A percentile compares a stretch with the other conserved stretches of the same genome.
Conservation (phyloP, 2,329 filamentous ascomycete genomes). For the Aureobasidium sp. region DNA sequence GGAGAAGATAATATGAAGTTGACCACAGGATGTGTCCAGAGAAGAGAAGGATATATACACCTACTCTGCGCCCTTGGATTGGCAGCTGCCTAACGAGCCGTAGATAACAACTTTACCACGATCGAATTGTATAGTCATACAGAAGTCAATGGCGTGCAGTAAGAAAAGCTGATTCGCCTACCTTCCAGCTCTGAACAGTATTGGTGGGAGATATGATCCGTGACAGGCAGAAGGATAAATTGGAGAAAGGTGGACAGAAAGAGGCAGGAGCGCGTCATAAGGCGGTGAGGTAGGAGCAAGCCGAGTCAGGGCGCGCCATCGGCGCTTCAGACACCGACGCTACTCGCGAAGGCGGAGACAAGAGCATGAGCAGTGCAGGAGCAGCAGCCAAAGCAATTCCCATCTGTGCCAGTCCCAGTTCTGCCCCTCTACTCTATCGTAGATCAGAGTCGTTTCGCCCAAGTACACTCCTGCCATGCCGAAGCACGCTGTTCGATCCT, state of each 20-base stretch:
- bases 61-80: neutral
- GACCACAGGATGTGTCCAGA: neutral
- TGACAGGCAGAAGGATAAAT: neutral
- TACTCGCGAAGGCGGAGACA: conserved; percentile 3
- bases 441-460: neutral
- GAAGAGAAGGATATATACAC: neutral
- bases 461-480: neutral
- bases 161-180: neutral
- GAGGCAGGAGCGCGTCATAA: neutral
- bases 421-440: neutral
- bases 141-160: neutral
- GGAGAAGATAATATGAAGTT: too few relatives aligned
- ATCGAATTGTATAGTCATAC: neutral
- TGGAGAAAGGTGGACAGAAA: neutral
- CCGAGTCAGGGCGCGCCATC: neutral
- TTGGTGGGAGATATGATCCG: neutral
- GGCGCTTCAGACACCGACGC: neutral
- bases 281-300: neutral
- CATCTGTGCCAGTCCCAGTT: neutral
- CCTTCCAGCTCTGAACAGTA: neutral
- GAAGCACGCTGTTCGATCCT: conserved; percentile 1
- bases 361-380: neutral
- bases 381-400: conserved; percentile 1
- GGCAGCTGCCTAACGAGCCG: neutral
- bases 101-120: neutral